Evolutionary conservation across 176 grass and related monocot genomes (phyloP).

Genomic region (Phoenix dactylifera): DNA sequence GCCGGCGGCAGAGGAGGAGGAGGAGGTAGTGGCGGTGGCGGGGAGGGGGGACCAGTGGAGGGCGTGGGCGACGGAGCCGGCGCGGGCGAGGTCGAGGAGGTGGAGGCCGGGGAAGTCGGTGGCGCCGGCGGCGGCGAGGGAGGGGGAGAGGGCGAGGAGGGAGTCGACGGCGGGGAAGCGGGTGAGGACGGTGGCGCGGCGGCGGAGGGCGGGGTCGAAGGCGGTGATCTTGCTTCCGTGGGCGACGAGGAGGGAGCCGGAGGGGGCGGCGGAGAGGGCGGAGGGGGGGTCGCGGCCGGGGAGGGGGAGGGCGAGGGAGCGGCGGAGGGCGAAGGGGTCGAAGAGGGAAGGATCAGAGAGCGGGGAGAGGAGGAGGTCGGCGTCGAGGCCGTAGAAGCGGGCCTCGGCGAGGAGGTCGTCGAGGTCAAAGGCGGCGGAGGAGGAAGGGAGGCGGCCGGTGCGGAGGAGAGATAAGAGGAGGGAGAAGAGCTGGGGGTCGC

Average conservation of each 20-base stretch:
- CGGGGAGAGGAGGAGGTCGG: constrained; percentile 26
- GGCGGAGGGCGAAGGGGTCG: constrained; percentile 35
- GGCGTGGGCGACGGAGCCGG: constrained; percentile 8
- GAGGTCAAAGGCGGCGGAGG: constrained; percentile 12
- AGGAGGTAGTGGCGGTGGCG: constrained; percentile 14
- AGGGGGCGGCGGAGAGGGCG: constrained; percentile 24
- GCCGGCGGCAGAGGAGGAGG: constrained; percentile 26
- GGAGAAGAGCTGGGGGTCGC: constrained; percentile 58
- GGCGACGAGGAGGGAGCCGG: constrained; percentile 36
- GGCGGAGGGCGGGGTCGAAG: constrained; percentile 38
- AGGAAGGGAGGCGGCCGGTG: constrained; percentile 23
- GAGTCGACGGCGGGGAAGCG: constrained; percentile 57
- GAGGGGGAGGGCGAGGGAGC: constrained; percentile 31
- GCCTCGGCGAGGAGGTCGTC: constrained; percentile 51
- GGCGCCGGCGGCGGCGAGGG: constrained; percentile 42
- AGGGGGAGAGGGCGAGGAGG: constrained; percentile 37
- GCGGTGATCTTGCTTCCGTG: constrained; percentile 55
- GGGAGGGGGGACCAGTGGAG: constrained; percentile 52
- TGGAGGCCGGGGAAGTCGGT: constrained; percentile 62
- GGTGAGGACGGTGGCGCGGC: constrained; percentile 43
- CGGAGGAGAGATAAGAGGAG: constrained; percentile 73
- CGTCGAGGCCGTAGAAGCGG: constrained; percentile 32
- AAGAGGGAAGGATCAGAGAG: constrained; percentile 32
- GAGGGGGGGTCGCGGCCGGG: constrained; percentile 36
- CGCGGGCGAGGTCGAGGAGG: constrained; percentile 32